These are phyloP conservation scores for Talaromyces stipitatus DNA, from an alignment of 495 filamentous ascomycete genomes.

Conservation along the genomic window DNA sequence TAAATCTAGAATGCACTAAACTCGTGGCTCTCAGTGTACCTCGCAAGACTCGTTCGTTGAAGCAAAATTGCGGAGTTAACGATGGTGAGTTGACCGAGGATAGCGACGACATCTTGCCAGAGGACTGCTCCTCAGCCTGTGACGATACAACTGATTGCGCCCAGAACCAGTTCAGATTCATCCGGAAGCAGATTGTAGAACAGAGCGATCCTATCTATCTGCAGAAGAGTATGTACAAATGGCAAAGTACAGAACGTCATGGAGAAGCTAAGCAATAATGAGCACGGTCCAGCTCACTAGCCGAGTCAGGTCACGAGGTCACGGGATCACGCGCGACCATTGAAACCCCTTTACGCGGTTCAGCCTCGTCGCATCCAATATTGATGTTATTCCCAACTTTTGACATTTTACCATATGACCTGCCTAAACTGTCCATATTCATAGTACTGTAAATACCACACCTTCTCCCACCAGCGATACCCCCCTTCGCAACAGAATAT, in stretches of 20 bases:
- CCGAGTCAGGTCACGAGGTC: constrained; percentile 10
- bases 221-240: background rate
- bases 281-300: background rate
- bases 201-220: background rate
- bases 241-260: background rate
- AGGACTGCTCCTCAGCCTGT: constrained; percentile 12
- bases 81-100: constrained; percentile 45
- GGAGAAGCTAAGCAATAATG: background rate
- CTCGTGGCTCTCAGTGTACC: constrained; percentile 40
- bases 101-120: constrained; percentile 52
- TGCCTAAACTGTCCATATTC: background rate
- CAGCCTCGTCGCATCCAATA: constrained; percentile 4
- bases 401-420: background rate
- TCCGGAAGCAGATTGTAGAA: background rate
- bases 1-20: constrained; percentile 1
- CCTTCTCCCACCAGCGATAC: background rate
- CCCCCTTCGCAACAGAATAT: background rate
- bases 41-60: constrained; percentile 75
- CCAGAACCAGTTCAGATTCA: constrained; percentile 42
- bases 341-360: constrained; percentile 7
- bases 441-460: background rate
- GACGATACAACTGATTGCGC: constrained; percentile 13
- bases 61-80: constrained; percentile 87
- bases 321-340: constrained; percentile 15
- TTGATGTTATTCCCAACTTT: background rate